Base-by-base conservation (phyloP, 306 rosid species). In the Quercus gilva region DNA sequence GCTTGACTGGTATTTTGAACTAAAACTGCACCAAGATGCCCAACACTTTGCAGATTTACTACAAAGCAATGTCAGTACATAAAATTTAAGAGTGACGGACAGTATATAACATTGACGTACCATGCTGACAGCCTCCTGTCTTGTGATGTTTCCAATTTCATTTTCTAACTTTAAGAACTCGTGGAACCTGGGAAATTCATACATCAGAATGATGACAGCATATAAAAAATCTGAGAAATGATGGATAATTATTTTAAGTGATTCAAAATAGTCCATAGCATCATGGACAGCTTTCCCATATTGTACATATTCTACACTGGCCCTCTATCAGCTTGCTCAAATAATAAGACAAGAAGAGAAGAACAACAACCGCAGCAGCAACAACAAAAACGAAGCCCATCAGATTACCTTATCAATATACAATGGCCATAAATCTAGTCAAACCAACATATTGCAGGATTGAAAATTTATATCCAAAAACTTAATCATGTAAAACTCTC, bases 101-200 rank as follows among this genome's bases (percentile, higher is more conserved):
- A 69, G 86, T 33, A 75, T 21, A 57, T 43, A 76, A 83, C 25
- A 79, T 68, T 76, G 70, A 41, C 96, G 72, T 87, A 96, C 99
- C 99, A 96, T 96, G 93, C 99, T 96, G 81, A 96, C 99, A 79
- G 99, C 98, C 92, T 96, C 99, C 82, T 96, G 99, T 84, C 98
- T 90, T 78, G 99, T 96, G 74, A 96, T 96, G 87, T 93, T 96
- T 85, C 99, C 98, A 60, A 96, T 90, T 87, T 96, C 99, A 86
- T 96, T 96, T 90, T 91, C 98, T 74, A 96, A 93, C 91, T 96
- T 96, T 76, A 96, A 84, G 89, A 96, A 96, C 81, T 92, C 97
- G 49, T 96, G 98, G 83, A 96, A 96, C 91, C 99, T 96, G 94
- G 61, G 43, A 82, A 71, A 81, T 76, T 25, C 60, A 76, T 73